These are phyloP conservation scores for Hymenoscyphus repandus DNA, from an alignment of 2,329 filamentous ascomycete genomes.

Conservation along the genomic window DNA sequence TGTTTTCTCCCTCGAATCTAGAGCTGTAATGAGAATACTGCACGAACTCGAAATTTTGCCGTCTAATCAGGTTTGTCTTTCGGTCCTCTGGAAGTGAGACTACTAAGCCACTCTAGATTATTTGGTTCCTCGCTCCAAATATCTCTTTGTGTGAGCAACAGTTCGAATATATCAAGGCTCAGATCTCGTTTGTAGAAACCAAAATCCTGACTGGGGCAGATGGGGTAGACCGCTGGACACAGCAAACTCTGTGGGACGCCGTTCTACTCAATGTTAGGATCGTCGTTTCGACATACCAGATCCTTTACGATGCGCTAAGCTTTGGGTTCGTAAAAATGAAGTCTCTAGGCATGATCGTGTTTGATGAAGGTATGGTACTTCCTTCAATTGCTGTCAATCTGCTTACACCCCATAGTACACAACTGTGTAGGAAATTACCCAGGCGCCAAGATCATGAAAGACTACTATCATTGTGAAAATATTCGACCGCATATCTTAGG, in stretches of 20 bases:
- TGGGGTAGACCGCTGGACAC: conserved; percentile 56
- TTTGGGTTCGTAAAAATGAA: conserved; percentile 57
- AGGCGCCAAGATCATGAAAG: conserved; percentile 29
- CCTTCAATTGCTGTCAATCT: neutral
- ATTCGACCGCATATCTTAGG: conserved; percentile 28
- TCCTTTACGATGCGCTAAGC: conserved; percentile 53
- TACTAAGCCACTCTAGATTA: conserved; percentile 35
- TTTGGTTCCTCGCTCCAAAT: conserved; percentile 73
- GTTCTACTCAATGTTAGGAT: conserved; percentile 51
- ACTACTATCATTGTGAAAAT: conserved; percentile 27
- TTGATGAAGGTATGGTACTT: conserved; percentile 53
- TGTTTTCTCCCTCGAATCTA: neutral
- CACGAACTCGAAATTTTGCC: conserved; percentile 22
- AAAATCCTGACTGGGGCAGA: conserved; percentile 49
- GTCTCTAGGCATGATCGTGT: conserved; percentile 52
- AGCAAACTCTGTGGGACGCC: conserved; percentile 54
- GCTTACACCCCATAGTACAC: conserved; percentile 22
- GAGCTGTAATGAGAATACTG: conserved; percentile 24
- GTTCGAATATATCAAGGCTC: conserved; percentile 49
- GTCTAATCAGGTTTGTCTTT: conserved; percentile 13
- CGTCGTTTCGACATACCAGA: conserved; percentile 57
- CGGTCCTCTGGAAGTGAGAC: neutral
- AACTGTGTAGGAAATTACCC: conserved; percentile 29
- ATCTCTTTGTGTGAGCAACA: conserved; percentile 65
- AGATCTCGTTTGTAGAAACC: conserved; percentile 50